Percentiles rank a stretch among this genome's conserved stretches.
Conservation (phyloP, 2,329 filamentous ascomycete genomes). For the Tympanopsis confertula region DNA sequence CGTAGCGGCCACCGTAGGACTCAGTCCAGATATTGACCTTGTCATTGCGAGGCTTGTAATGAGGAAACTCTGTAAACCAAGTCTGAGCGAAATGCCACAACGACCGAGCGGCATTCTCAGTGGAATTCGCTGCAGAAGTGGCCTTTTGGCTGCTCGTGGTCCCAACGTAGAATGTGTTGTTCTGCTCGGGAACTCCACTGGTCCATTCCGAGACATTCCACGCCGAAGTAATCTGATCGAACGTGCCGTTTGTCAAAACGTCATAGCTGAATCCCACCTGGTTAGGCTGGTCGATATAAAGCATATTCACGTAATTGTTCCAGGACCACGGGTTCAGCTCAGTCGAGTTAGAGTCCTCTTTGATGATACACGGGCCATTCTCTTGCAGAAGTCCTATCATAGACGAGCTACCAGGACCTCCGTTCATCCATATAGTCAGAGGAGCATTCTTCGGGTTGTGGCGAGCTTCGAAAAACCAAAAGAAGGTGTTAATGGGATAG, state of each 20-base stretch:
- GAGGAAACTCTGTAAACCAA: slow-evolving; percentile 42
- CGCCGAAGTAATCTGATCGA: slow-evolving; percentile 8
- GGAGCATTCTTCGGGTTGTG: slow-evolving; percentile 36
- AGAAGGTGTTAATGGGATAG: slow-evolving; percentile 51
- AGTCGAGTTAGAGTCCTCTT: slow-evolving; percentile 35
- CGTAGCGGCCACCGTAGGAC: slow-evolving; percentile 25
- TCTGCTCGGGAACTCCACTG: slow-evolving; percentile 3
- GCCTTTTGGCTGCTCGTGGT: slow-evolving; percentile 34
- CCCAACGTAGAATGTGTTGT: slow-evolving; percentile 5
- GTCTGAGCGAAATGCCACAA: slow-evolving; percentile 43
- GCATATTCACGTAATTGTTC: slow-evolving; percentile 53
- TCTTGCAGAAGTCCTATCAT: slow-evolving; percentile 43
- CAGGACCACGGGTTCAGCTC: slow-evolving; percentile 46
- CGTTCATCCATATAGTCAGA: slow-evolving; percentile 46
- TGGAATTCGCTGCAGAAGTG: slow-evolving; percentile 29
- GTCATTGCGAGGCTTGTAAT: slow-evolving; percentile 29
- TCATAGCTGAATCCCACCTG: slow-evolving; percentile 20
- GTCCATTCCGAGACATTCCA: slow-evolving; percentile 2
- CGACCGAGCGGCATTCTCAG: slow-evolving; percentile 34
- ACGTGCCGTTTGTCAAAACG: slow-evolving; percentile 11
- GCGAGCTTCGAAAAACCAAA: slow-evolving; percentile 52
- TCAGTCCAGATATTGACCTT: slow-evolving; percentile 25
- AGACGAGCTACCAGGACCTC: slow-evolving; percentile 42
- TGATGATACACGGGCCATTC: slow-evolving; percentile 37
- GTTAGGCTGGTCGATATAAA: slow-evolving; percentile 57